Conservation (phyloP, 208 protist genomes). For the Naegleria fowleri region DNA sequence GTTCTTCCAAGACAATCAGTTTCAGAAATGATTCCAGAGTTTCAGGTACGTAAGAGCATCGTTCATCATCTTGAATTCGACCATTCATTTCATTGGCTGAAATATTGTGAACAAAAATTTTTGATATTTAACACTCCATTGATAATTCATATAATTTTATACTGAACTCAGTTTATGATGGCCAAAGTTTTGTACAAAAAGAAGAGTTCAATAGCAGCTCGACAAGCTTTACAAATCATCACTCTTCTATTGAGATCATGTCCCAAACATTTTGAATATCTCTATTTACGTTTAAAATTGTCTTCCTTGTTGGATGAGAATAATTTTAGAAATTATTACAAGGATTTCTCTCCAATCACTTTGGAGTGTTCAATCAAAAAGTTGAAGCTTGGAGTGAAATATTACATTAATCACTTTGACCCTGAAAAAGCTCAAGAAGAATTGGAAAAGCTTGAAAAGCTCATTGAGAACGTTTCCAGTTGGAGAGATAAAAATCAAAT, state of each 20-base stretch:
- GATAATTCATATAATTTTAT: too few species aligned
- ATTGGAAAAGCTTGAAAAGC: not conserved
- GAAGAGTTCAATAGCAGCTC: not conserved
- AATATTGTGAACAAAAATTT: too few species aligned
- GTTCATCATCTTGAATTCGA: too few species aligned
- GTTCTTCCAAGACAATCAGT: not conserved
- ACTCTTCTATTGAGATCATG: not conserved
- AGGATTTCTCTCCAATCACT: not conserved
- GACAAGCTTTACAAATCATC: not conserved
- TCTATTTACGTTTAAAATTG: not conserved
- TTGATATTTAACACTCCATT: too few species aligned
- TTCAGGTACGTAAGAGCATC: not conserved
- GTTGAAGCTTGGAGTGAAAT: not conserved
- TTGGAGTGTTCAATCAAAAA: not conserved
- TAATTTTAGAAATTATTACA: not conserved
- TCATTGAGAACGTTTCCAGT: not conserved
- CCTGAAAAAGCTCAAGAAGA: not conserved
- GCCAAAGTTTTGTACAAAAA: not conserved
- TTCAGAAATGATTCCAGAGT: not conserved
- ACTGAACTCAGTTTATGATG: not conserved
- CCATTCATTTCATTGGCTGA: too few species aligned
- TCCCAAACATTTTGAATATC: not conserved
- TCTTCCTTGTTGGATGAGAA: not conserved
- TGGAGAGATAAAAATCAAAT: not conserved
- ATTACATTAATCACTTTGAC: not conserved